Conservation (phyloP, 2,329 filamentous ascomycete genomes). For the Penicillium sp. region DNA sequence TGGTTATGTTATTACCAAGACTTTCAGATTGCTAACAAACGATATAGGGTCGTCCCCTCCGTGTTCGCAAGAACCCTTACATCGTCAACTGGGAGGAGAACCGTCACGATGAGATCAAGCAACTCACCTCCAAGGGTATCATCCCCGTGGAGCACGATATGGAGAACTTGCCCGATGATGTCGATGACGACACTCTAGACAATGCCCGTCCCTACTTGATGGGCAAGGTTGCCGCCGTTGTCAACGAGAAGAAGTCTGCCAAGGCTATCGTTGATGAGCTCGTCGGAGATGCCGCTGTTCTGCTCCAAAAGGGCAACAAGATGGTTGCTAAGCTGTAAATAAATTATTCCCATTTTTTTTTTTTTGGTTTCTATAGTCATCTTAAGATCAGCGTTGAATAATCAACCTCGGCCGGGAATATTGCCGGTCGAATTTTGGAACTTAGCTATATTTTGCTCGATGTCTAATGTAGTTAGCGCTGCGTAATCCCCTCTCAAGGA, state of each 20-base stretch:
- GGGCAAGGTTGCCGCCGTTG: slow-evolving; percentile 93
- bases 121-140: slow-evolving; percentile 82
- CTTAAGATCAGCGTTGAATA: slow-evolving; percentile 11
- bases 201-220: slow-evolving; percentile 89
- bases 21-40: slow-evolving; percentile 16
- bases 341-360: slow-evolving; percentile 5
- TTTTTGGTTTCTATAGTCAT: slow-evolving; percentile 5
- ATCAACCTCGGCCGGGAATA: not conserved
- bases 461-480: not conserved
- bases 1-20: not conserved
- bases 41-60: slow-evolving; percentile 73
- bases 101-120: slow-evolving; percentile 84
- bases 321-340: slow-evolving; percentile 68
- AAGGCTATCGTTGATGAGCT: slow-evolving; percentile 95
- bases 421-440: not conserved
- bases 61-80: slow-evolving; percentile 90
- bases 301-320: slow-evolving; percentile 67
- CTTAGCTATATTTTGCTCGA: not conserved
- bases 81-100: slow-evolving; percentile 96
- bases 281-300: slow-evolving; percentile 73
- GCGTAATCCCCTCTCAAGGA: not conserved
- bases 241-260: slow-evolving; percentile 87
- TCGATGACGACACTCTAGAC: slow-evolving; percentile 84
- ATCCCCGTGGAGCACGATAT: slow-evolving; percentile 94
- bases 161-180: slow-evolving; percentile 71